These are phyloP conservation scores for Diversispora eburnea DNA, from an alignment of 192 early-diverging fungal species.

Conservation along the genomic window DNA sequence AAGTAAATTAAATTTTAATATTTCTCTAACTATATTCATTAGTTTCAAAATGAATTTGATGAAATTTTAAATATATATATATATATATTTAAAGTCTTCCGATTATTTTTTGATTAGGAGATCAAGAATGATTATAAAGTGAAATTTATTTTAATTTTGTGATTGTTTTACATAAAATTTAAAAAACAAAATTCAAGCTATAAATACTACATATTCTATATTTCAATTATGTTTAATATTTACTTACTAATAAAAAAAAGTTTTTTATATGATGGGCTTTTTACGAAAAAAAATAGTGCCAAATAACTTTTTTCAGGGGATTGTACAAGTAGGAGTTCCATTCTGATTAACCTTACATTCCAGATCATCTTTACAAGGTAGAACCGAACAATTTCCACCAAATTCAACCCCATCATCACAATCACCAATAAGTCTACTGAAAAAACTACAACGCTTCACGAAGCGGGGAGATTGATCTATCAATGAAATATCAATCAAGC, in stretches of 20 bases:
- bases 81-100: not conserved
- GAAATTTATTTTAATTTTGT: not conserved
- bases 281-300: constrained; percentile 19
- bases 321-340: constrained; percentile 26
- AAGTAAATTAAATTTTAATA: too few species aligned
- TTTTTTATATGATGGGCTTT: constrained; percentile 20
- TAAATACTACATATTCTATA: not conserved
- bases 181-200: constrained; percentile 17
- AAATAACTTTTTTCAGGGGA: constrained; percentile 10
- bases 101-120: constrained; percentile 4
- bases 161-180: not conserved
- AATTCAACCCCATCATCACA: constrained; percentile 15
- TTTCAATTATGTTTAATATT: not conserved
- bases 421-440: constrained; percentile 12
- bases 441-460: constrained; percentile 24
- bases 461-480: constrained; percentile 15
- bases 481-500: constrained; percentile 25
- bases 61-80: constrained; percentile 14
- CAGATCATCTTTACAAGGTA: constrained; percentile 26
- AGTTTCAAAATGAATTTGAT: constrained; percentile 8
- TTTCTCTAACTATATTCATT: too few species aligned
- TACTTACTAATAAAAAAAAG: constrained; percentile 12
- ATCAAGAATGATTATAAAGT: not conserved
- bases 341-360: not conserved
- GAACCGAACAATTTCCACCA: constrained; percentile 26